Percentiles rank a stretch among this genome's conserved stretches.
Evolutionary conservation across 2,329 filamentous ascomycete species (phyloP).

Genomic region (Fusarium ambrosium): DNA sequence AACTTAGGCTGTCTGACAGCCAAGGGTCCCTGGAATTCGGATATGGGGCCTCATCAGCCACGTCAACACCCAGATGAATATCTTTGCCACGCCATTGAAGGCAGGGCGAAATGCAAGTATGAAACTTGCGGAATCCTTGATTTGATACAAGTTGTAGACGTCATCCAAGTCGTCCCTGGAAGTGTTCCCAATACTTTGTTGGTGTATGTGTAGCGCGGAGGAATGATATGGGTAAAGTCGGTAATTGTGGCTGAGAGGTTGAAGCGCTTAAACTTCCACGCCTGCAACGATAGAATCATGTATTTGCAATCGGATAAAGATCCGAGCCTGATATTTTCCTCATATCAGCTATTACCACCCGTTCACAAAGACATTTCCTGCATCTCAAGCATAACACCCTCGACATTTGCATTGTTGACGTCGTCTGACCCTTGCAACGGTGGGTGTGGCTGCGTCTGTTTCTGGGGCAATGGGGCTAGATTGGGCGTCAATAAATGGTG

Average conservation of each 20-base stretch:
- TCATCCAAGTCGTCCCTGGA: slow-evolving; percentile 7
- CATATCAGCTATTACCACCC: not conserved
- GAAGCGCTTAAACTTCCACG: not conserved
- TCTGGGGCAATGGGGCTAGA: slow-evolving; percentile 47
- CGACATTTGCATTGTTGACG: not conserved
- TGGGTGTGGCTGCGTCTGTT: slow-evolving; percentile 40
- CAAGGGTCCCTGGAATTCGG: slow-evolving; percentile 2
- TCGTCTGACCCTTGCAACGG: slow-evolving; percentile 21
- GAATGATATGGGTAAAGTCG: slow-evolving; percentile 20
- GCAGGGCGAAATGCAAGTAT: slow-evolving; percentile 3
- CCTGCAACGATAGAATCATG: not conserved
- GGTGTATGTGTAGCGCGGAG: not conserved
- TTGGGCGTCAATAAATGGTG: slow-evolving; percentile 48
- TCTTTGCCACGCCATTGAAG: slow-evolving; percentile 17
- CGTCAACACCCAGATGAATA: slow-evolving; percentile 18
- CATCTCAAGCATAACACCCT: not conserved
- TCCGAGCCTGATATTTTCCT: not conserved
- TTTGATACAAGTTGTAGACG: slow-evolving; percentile 2
- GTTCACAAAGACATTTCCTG: not conserved
- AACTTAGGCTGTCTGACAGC: not conserved
- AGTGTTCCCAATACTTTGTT: slow-evolving; percentile 1
- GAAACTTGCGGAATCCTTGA: not conserved
- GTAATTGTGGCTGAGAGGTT: slow-evolving; percentile 13
- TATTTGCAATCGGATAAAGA: not conserved
- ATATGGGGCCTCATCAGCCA: slow-evolving; percentile 12